Evolutionary conservation across 805 yeast genomes (phyloP).

Genomic region (Jamesozyma rosinii): DNA sequence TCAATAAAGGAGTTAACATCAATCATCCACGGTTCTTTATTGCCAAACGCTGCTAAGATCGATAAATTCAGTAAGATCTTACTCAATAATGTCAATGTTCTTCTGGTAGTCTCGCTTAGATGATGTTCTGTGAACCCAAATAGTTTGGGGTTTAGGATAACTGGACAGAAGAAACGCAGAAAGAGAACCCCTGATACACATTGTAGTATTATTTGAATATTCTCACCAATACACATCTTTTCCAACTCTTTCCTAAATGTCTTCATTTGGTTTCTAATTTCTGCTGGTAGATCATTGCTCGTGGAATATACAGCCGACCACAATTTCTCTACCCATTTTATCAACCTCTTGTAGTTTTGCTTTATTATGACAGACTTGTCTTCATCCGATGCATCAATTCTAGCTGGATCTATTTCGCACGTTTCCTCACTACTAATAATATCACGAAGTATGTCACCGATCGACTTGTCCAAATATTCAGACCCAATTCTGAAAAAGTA

Average conservation of each 20-base stretch:
- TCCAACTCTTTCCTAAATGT: slow-evolving; percentile 58
- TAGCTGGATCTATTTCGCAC: slow-evolving; percentile 79
- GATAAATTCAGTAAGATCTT: slow-evolving; percentile 73
- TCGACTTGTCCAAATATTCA: slow-evolving; percentile 61
- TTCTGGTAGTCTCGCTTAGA: slow-evolving; percentile 60
- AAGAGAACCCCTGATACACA: slow-evolving; percentile 79
- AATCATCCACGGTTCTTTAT: slow-evolving; percentile 74
- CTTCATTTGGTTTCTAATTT: slow-evolving; percentile 55
- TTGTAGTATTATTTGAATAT: slow-evolving; percentile 42
- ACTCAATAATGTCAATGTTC: slow-evolving; percentile 74
- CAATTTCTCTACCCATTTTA: slow-evolving; percentile 42
- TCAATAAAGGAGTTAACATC: slow-evolving; percentile 61
- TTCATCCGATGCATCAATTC: slow-evolving; percentile 34
- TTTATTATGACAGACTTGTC: slow-evolving; percentile 35
- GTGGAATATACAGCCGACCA: slow-evolving; percentile 63
- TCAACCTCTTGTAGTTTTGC: slow-evolving; percentile 41
- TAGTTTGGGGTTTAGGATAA: slow-evolving; percentile 79
- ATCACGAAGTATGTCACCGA: slow-evolving; percentile 57
- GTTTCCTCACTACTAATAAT: slow-evolving; percentile 42
- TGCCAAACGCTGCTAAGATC: slow-evolving; percentile 63
- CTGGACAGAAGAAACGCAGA: slow-evolving; percentile 81
- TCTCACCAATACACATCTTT: slow-evolving; percentile 42
- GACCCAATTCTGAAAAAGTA: slow-evolving; percentile 71
- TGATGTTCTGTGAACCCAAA: slow-evolving; percentile 64
- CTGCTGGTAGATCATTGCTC: slow-evolving; percentile 64